Evolutionary conservation across 192 early-diverging fungal genomes (phyloP).

Genomic region (Phycomyces blakesleeanus): DNA sequence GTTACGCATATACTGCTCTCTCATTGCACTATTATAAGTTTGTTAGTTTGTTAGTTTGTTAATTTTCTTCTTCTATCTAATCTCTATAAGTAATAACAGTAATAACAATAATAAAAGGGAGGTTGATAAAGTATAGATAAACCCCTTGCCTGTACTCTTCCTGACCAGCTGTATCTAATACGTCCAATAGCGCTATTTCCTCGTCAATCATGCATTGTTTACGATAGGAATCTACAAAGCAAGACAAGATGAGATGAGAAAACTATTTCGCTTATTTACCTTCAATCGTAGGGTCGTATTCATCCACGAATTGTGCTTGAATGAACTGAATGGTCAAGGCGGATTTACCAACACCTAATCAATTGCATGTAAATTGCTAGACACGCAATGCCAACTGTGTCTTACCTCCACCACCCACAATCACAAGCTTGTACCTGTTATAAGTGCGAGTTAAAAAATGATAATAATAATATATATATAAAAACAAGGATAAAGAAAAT

Average conservation of each 20-base stretch:
- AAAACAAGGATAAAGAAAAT: neutral
- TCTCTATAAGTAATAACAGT: neutral
- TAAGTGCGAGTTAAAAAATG: neutral
- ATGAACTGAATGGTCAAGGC: constrained; percentile 82
- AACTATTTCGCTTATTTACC: constrained; percentile 37
- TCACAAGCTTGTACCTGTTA: constrained; percentile 69
- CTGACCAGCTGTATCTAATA: constrained; percentile 95
- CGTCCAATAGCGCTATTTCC: constrained; percentile 82
- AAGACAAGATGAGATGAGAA: constrained; percentile 4
- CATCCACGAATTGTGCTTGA: constrained; percentile 79
- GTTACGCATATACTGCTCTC: constrained; percentile 96
- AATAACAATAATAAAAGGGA: neutral
- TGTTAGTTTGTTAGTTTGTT: too few relatives aligned
- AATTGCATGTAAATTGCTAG: neutral
- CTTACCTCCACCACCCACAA: constrained; percentile 73
- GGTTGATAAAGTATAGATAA: too few relatives aligned
- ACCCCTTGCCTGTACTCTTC: constrained; percentile 84
- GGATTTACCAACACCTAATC: constrained; percentile 69
- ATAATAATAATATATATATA: neutral
- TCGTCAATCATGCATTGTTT: constrained; percentile 94
- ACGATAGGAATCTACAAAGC: constrained; percentile 81
- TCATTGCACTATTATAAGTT: constrained; percentile 72
- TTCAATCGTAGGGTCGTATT: constrained; percentile 98
- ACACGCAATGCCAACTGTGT: neutral
- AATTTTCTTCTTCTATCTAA: too few relatives aligned